phyloP scores from a whole-genome alignment of 2,329 filamentous ascomycete genomes.

The Cladorrhinum sp. region DNA sequence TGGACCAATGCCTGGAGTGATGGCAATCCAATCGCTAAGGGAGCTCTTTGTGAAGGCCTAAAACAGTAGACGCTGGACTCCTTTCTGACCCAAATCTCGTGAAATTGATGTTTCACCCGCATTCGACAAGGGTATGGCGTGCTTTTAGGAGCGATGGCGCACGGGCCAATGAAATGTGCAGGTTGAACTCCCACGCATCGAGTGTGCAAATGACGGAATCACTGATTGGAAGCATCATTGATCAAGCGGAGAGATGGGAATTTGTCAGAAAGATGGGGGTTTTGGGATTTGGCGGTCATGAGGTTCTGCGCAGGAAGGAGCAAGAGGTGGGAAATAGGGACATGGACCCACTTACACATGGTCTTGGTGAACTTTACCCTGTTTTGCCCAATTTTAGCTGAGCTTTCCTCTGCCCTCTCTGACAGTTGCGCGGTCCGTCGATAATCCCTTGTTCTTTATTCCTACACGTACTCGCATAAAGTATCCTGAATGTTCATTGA shows the following conservation, averaged over 20 bases:
- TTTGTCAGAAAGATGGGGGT: neutral
- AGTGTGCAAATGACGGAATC: neutral
- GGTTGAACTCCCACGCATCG: neutral
- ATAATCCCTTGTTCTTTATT: too few species aligned
- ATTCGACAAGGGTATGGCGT: constrained; percentile 16
- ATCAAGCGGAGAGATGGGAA: neutral
- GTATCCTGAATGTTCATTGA: too few species aligned
- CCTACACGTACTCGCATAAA: too few species aligned
- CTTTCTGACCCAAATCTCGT: constrained; percentile 1
- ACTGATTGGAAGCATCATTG: neutral
- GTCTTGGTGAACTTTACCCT: neutral
- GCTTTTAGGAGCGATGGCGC: constrained; percentile 22
- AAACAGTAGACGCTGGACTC: neutral
- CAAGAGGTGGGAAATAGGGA: neutral
- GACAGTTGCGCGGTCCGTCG: too few species aligned
- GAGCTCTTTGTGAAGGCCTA: neutral
- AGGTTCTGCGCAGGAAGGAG: neutral
- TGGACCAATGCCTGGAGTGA: neutral
- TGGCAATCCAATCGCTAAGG: neutral
- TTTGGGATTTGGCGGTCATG: neutral
- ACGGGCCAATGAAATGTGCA: constrained; percentile 10
- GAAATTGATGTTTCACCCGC: neutral
- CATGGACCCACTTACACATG: neutral
- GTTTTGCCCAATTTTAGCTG: too few species aligned
- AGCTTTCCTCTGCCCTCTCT: too few species aligned